phyloP scores from a whole-genome alignment of 805 yeast genomes.

The Saccharomycopsis sp. region DNA sequence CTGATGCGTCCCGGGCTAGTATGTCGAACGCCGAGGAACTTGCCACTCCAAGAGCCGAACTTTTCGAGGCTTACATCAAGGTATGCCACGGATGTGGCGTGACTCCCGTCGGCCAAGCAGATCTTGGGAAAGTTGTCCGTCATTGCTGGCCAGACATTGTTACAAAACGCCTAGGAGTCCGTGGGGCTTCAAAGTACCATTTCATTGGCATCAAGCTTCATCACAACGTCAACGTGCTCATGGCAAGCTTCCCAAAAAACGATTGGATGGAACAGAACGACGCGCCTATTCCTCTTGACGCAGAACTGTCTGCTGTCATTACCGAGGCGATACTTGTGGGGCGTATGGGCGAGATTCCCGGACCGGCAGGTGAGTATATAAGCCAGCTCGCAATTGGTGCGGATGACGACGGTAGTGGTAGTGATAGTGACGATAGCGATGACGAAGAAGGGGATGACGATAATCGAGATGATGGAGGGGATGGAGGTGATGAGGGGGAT shows the following conservation, averaged over 20 bases:
- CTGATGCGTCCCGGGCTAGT: conserved; percentile 25
- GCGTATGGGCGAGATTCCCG: too few relatives aligned
- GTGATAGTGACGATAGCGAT: neutral
- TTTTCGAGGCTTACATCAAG: conserved; percentile 38
- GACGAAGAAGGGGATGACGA: neutral
- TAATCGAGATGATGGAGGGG: neutral
- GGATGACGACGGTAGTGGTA: neutral
- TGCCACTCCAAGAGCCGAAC: conserved; percentile 37
- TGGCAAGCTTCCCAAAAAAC: neutral
- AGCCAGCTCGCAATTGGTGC: neutral
- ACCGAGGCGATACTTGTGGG: too few relatives aligned
- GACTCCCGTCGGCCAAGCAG: conserved; percentile 61
- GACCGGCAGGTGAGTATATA: neutral
- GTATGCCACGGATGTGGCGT: conserved; percentile 33
- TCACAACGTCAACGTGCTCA: neutral
- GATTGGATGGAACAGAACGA: neutral
- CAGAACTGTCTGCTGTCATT: too few relatives aligned
- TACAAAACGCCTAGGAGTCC: conserved; percentile 72
- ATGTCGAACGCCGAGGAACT: conserved; percentile 24
- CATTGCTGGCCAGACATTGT: conserved; percentile 58
- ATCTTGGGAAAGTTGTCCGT: conserved; percentile 69
- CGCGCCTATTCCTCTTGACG: neutral
- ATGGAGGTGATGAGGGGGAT: too few relatives aligned
- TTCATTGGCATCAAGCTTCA: conserved; percentile 59
- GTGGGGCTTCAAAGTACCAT: conserved; percentile 80